Base-by-base conservation (phyloP, 139 green algal genomes). In the Trebouxia sp. region DNA sequence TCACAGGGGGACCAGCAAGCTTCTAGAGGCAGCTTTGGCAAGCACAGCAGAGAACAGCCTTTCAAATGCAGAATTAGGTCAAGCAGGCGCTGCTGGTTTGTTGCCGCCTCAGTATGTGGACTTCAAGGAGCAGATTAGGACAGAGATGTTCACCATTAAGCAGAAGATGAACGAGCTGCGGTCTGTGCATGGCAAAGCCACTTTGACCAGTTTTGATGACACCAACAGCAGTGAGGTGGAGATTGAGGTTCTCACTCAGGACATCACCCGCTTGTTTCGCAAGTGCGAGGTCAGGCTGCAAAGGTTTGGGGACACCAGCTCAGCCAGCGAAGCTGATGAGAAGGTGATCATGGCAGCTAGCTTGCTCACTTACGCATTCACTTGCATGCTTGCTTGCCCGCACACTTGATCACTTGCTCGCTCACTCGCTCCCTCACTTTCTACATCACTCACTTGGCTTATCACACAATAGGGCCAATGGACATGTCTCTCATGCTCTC, bases 161-260 rank as follows among this genome's bases (percentile, higher is more conserved):
- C 77, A 88, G 75, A 84, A 83, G n/a, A 93, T 93, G 89, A 77
- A 55, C 9, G 89, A 92, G 80, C 80, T 93, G 79, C 75, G 83
- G 9, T 35, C 39, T 3, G 15, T 89, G 28, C 70, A 84, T 53
- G 80, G 80, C 51, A 80, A 76, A 28, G 89, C 89, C 38, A 77
- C 82, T 5, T 67, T 93, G 37, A 89, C 76, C 38, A 87, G 48
- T 15, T 93, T 93, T 85, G 89, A 92, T 65, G 89, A 93, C 83
- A 86, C 43, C 24, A 66, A 55, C 70, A 82, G 85, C 76, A 72
- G 82, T 6, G 88, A 93, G 43, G 76, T 85, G 65, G 84, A 87
- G 62, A 88, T 91, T 53, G 77, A 87, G 58, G 82, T 85, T 41
- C 43, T 88, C 22, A 93, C 89, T 22, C 83, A 90, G 75, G 87